Evolutionary conservation across 2,329 filamentous ascomycete genomes (phyloP), one percentile per base, ranked within the genome.

Genomic region (Fusarium sp.): DNA sequence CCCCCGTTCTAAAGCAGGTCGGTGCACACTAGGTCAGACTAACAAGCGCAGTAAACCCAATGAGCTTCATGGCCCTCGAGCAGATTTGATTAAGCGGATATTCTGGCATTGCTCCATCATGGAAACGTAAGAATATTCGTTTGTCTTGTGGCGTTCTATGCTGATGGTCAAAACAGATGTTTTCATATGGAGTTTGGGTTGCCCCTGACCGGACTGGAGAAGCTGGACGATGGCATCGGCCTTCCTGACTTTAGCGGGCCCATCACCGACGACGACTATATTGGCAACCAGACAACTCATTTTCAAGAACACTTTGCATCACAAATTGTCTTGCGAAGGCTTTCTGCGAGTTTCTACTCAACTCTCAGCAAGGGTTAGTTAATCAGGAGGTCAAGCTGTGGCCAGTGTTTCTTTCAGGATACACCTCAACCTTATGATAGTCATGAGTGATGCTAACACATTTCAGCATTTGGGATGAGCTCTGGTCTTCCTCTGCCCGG

Each of bases 241-340:
- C 81, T 91, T 29, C 89, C 89, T 5, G 85, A 85, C 66, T 90
- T 90, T 73, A 85, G 84, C 61, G 83, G 83, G 3, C 82, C 84
- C 2, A 85, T 85, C 31, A 84, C 82, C n/a, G 83, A 86, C 38
- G 84, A 85, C 18, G 86, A 88, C 71, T 83, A 86, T 66, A 76
- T 84, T 14, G 83, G 81, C 22, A 87, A 89, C 69, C 86, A 89
- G 70, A 79, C 83, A 11, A 87, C 87, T 2, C 85, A 89, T 68
- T 89, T 88, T 66, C 86, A 89, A 70, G 87, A 89, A 67, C 86
- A 91, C 73, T 91, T 90, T 77, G 85, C 88, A 3, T 90, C 89
- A 0, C 89, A 91, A 75, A 87, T 92, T 54, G 87, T 89, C 13
- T 82, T 92, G 20, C 84, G 87, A 22, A 83, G 87, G 27, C 80